phyloP scores from a whole-genome alignment of 2,329 filamentous ascomycete genomes.

The Colletotrichum viniferum region DNA sequence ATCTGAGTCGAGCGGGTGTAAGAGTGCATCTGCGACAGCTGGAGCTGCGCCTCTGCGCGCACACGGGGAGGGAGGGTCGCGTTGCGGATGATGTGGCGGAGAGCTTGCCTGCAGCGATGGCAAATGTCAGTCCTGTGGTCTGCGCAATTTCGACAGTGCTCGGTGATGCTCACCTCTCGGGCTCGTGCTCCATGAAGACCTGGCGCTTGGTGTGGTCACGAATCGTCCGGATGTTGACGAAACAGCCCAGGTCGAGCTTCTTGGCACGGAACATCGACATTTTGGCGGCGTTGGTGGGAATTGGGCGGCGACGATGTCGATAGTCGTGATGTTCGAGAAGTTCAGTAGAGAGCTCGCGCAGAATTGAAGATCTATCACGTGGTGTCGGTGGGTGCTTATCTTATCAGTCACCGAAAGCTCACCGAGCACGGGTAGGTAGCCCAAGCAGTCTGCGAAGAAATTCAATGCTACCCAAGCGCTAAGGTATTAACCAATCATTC shows the following conservation, averaged over 20 bases:
- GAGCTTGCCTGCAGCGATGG: conserved; percentile 73
- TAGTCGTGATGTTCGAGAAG: background rate
- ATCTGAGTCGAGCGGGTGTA: conserved; percentile 95
- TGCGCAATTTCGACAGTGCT: background rate
- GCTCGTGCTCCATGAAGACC: conserved; percentile 84
- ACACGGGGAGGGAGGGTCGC: conserved; percentile 81
- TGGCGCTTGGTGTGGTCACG: conserved; percentile 97
- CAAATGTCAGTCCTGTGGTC: background rate
- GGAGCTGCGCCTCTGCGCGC: conserved; percentile 89
- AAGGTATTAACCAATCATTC: background rate
- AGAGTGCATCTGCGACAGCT: conserved; percentile 93
- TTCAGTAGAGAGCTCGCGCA: background rate
- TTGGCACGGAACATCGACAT: conserved; percentile 91
- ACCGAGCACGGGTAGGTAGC: background rate
- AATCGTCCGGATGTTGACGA: conserved; percentile 83
- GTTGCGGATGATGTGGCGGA: conserved; percentile 93
- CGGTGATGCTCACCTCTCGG: conserved; percentile 70
- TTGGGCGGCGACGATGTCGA: background rate
- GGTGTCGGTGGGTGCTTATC: background rate
- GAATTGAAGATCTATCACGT: background rate
- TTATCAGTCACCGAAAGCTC: background rate
- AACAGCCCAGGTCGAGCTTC: conserved; percentile 87
- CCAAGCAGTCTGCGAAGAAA: background rate
- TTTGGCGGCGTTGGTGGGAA: conserved; percentile 35
- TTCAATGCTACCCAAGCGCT: background rate